Conservation (phyloP, 2,329 filamentous ascomycete species). For the Apiospora marii region DNA sequence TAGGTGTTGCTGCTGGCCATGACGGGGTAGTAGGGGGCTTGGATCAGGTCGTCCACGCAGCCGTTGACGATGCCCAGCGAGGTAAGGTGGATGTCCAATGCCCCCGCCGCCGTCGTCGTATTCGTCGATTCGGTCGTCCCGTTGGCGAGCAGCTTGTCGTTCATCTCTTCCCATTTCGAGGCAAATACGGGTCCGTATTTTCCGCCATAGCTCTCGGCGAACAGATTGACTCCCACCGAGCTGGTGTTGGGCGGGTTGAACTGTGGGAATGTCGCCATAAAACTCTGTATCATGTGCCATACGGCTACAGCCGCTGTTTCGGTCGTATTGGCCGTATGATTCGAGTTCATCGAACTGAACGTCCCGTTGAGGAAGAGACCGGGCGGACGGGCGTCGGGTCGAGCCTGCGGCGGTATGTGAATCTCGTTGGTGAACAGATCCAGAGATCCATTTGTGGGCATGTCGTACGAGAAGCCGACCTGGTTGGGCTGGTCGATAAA, state of each 20-base stretch:
- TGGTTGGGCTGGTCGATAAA: conserved; percentile 69
- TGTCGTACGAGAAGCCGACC: conserved; percentile 61
- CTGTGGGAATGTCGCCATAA: conserved; percentile 36
- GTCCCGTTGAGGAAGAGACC: conserved; percentile 38
- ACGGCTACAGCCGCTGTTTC: conserved; percentile 58
- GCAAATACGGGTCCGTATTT: conserved; percentile 45
- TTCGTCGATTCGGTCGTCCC: conserved; percentile 55
- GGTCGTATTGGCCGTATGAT: conserved; percentile 46
- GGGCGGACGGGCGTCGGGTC: conserved; percentile 36
- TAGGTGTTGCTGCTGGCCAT: conserved; percentile 74
- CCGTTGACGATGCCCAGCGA: conserved; percentile 77
- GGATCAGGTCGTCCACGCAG: conserved; percentile 70
- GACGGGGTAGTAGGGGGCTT: conserved; percentile 63
- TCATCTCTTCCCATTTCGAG: conserved; percentile 66
- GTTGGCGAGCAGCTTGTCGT: conserved; percentile 56
- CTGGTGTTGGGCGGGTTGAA: conserved; percentile 46
- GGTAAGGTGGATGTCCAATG: conserved; percentile 64
- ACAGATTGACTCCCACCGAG: conserved; percentile 63
- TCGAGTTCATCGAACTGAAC: conserved; percentile 39
- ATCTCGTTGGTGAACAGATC: conserved; percentile 30
- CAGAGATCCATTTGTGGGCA: conserved; percentile 38
- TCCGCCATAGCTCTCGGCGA: conserved; percentile 33
- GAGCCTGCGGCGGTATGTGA: conserved; percentile 44
- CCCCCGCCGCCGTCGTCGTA: conserved; percentile 17
- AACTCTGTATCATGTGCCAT: conserved; percentile 66